Evolutionary conservation across 345 rosid genomes (phyloP).

Genomic region (Litchi chinensis): DNA sequence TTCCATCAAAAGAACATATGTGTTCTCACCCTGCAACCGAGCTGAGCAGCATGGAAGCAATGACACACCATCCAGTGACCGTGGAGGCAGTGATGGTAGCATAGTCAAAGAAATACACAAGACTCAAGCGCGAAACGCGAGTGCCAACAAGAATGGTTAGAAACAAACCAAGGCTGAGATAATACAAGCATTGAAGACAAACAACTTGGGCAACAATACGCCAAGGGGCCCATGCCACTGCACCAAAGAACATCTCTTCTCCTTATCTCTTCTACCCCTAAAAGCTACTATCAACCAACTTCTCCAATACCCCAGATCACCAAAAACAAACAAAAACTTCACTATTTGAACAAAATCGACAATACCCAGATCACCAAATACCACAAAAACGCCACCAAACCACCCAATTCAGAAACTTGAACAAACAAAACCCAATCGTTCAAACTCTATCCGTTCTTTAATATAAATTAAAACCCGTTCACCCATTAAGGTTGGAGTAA

Average conservation of each 20-base stretch:
- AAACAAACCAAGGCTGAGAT: conserved; percentile 70
- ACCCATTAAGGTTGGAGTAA: too few species aligned
- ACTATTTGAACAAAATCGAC: not conserved
- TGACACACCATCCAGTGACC: conserved; percentile 83
- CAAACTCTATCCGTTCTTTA: not conserved
- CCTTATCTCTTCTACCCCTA: not conserved
- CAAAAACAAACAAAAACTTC: not conserved
- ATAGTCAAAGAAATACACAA: conserved; percentile 83
- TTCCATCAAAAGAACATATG: not conserved
- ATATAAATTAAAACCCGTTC: too few species aligned
- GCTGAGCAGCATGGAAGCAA: conserved; percentile 62
- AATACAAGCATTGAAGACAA: conserved; percentile 85
- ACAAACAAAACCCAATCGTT: not conserved
- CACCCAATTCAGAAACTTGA: conserved; percentile 6
- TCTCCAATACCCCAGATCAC: conserved; percentile 19
- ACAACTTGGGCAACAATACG: conserved; percentile 86
- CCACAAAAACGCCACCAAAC: not conserved
- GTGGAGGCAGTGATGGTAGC: conserved; percentile 69
- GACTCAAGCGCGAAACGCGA: conserved; percentile 80
- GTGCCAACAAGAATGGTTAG: conserved; percentile 66
- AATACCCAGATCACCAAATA: conserved; percentile 18
- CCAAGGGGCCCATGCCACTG: conserved; percentile 94
- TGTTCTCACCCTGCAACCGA: conserved; percentile 66
- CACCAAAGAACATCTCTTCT: conserved; percentile 89
- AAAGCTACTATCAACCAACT: not conserved